phyloP scores from a whole-genome alignment of 495 filamentous ascomycete species.

The Pyrenula massariospora region DNA sequence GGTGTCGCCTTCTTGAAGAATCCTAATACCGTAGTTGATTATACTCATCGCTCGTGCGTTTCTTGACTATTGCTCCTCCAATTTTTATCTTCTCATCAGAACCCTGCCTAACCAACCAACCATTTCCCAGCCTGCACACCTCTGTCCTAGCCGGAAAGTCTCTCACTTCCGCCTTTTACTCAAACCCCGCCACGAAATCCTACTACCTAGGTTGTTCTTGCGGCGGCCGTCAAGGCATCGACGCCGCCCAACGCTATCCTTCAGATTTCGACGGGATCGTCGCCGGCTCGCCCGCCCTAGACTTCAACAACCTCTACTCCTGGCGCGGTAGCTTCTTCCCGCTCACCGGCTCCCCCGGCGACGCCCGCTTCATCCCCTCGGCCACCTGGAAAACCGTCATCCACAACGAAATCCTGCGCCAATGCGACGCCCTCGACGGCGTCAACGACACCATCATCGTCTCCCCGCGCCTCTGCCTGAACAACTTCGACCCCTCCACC shows the following conservation, averaged over 20 bases:
- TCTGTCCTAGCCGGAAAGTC: conserved; percentile 4
- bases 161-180: conserved; percentile 9
- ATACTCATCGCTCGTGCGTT: conserved; percentile 28
- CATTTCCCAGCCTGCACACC: not conserved
- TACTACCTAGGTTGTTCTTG: conserved; percentile 37
- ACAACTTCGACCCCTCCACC: conserved; percentile 28
- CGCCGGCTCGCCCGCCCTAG: conserved; percentile 33
- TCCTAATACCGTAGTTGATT: conserved; percentile 38
- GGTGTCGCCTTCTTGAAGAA: conserved; percentile 39
- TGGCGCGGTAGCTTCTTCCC: conserved; percentile 43
- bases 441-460: conserved; percentile 46
- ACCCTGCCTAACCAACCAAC: no score
- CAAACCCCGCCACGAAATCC: conserved; percentile 12
- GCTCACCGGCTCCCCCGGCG: conserved; percentile 31
- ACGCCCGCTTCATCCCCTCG: conserved; percentile 37
- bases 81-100: not conserved
- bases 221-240: conserved; percentile 34
- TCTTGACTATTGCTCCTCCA: conserved; percentile 3
- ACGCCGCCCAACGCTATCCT: conserved; percentile 30
- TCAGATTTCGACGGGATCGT: conserved; percentile 48
- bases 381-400: conserved; percentile 34
- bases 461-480: conserved; percentile 36
- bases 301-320: conserved; percentile 36
- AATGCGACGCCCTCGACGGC: conserved; percentile 47
- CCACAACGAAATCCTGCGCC: conserved; percentile 44